Conservation (phyloP, 345 rosid genomes). For the Isatis tinctoria region DNA sequence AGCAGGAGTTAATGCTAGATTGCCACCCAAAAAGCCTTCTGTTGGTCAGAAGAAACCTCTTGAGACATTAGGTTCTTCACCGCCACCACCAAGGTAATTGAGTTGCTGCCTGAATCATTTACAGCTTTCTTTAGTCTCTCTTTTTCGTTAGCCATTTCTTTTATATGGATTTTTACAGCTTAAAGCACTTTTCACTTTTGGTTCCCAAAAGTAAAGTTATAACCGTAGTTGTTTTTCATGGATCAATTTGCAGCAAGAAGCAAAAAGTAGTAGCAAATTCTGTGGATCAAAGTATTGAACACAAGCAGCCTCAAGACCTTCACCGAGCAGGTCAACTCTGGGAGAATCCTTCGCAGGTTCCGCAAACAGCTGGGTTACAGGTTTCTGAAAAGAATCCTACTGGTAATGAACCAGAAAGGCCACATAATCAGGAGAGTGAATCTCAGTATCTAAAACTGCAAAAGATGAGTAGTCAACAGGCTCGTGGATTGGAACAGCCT, state of each 20-base stretch:
- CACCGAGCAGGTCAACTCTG: conserved; percentile 41
- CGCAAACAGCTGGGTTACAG: conserved; percentile 49
- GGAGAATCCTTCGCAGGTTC: conserved; percentile 45
- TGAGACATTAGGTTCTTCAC: conserved; percentile 75
- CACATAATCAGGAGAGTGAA: conserved; percentile 46
- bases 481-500: conserved; percentile 47
- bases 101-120: conserved; percentile 5
- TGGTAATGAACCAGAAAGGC: conserved; percentile 45
- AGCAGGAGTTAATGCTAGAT: conserved; percentile 52
- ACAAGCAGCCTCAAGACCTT: conserved; percentile 55
- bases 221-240: conserved; percentile 7
- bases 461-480: conserved; percentile 67
- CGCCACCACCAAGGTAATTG: conserved; percentile 65
- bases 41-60: conserved; percentile 87
- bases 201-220: background rate
- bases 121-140: no score
- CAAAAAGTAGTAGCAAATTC: conserved; percentile 77
- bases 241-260: conserved; percentile 68
- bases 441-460: conserved; percentile 60
- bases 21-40: conserved; percentile 61
- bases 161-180: background rate
- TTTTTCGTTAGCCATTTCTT: background rate
- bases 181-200: background rate
- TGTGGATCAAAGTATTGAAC: conserved; percentile 94
- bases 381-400: conserved; percentile 48